Evolutionary conservation across 768 basidiomycete genomes (phyloP).

Genomic region (Sarcodon aspratus): DNA sequence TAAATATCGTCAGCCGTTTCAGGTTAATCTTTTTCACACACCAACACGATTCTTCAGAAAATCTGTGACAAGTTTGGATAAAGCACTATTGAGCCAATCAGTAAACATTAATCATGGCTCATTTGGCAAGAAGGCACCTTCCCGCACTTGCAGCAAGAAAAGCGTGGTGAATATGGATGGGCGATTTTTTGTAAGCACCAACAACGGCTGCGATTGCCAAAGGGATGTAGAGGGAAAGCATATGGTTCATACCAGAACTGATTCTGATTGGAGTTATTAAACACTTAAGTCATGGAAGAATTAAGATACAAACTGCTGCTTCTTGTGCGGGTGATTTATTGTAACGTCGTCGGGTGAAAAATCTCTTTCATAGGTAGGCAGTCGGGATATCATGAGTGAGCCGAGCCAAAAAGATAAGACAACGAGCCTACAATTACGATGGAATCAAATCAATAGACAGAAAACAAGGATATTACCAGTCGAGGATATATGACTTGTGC

Average conservation of each 20-base stretch:
- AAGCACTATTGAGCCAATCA: constrained; percentile 21
- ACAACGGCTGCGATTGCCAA: constrained; percentile 23
- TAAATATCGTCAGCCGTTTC: background rate
- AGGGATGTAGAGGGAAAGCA: constrained; percentile 37
- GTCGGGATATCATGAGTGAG: background rate
- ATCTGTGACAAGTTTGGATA: constrained; percentile 37
- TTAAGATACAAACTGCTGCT: constrained; percentile 27
- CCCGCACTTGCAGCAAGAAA: constrained; percentile 34
- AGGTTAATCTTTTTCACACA: constrained; percentile 12
- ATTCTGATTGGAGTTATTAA: constrained; percentile 25
- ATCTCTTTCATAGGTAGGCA: constrained; percentile 36
- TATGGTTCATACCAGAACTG: constrained; percentile 31
- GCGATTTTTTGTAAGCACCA: constrained; percentile 31
- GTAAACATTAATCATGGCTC: constrained; percentile 1
- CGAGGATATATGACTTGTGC: constrained; percentile 32
- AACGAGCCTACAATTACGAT: background rate
- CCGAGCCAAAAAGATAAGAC: background rate
- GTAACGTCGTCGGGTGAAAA: constrained; percentile 28
- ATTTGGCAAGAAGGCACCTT: constrained; percentile 12
- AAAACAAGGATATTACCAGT: constrained; percentile 35
- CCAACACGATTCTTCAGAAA: constrained; percentile 49
- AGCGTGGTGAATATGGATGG: constrained; percentile 47
- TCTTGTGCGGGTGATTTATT: constrained; percentile 40
- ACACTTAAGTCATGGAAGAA: background rate
- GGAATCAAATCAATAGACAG: background rate